Base-by-base conservation (phyloP, 2,329 filamentous ascomycete species). In the Diaporthe longicolla region DNA sequence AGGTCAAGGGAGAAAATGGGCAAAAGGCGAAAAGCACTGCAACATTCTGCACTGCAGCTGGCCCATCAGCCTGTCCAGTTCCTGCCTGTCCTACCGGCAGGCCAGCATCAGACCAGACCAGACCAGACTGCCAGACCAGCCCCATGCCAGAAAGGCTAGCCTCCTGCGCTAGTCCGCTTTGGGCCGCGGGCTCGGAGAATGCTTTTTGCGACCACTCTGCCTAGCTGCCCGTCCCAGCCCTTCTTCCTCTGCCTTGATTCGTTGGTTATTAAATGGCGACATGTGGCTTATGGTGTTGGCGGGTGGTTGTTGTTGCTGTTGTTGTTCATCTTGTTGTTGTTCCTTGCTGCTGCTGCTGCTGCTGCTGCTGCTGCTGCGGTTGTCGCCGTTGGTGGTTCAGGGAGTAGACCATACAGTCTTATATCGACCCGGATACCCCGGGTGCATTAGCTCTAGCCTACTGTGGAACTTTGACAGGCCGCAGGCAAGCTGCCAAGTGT, bases 1-100 rank as follows among this genome's bases (percentile, higher is more conserved):
- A 68, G 63, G 63, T 72, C 73, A 74, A 74, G 73, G 73, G 73
- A 73, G 65, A 65, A 71, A 68, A 52, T 43, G 70, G 1, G 58
- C 35, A 37, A 65, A 43, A 71, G 58, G 40, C 15, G 40, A 43
- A 43, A 58, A 66, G 37, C 21, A 43, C 50, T 61, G 35, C 54
- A 61, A 24, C 48, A 40, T 26, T 68, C 43, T 66, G 57, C 57
- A 43, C 61, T 66, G 43, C 45, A 37, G 29, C 45, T 19, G 43
- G 24, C n/a, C 54, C 63, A 37, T 68, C 63, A 26, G 48, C 63
- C 55, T 55, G 71, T 70, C 63, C 35, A 54, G 48, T 32, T 59
- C 61, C 61, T 50, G 21, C 61, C 45, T 66, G 45, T 35, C 24
- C 26, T 37, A 35, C 61, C 50, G 54, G 48, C 57, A 37, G 54